Percentiles rank a stretch among this genome's conserved stretches.
These are phyloP conservation scores for Colletotrichum lindemuthianum DNA, from an alignment of 2,329 filamentous ascomycete genomes.

Conservation along the genomic window DNA sequence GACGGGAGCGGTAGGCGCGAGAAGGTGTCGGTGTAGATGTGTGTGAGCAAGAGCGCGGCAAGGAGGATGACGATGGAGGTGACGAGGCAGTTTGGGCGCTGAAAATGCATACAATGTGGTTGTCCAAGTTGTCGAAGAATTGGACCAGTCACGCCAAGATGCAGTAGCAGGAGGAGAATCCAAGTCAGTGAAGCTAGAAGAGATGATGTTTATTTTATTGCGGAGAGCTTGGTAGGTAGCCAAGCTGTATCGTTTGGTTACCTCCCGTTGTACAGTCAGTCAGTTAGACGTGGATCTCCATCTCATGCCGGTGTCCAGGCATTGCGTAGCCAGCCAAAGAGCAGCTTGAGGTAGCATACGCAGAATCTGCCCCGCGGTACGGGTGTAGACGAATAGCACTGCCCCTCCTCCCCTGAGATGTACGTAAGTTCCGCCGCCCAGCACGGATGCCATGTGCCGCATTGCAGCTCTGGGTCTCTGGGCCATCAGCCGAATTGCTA, in stretches of 20 bases:
- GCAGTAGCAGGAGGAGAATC: background rate
- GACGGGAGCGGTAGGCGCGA: conserved; percentile 19
- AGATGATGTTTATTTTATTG: conserved; percentile 14
- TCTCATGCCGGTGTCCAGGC: too few species aligned
- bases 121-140: background rate
- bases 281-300: too few species aligned
- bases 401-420: conserved; percentile 24
- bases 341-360: conserved; percentile 8
- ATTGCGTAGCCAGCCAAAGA: too few species aligned
- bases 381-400: conserved; percentile 16
- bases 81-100: conserved; percentile 24
- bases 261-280: too few species aligned
- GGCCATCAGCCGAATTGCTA: background rate
- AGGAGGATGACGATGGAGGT: conserved; percentile 38
- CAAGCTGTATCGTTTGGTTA: background rate
- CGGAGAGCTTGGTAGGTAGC: background rate
- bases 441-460: conserved; percentile 15
- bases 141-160: conserved; percentile 5
- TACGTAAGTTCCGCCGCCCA: conserved; percentile 8
- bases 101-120: conserved; percentile 30
- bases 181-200: background rate
- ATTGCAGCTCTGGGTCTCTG: background rate
- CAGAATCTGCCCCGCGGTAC: conserved; percentile 10
- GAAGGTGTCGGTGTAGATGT: conserved; percentile 36
- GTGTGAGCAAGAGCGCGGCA: conserved; percentile 36